Conservation (phyloP, 768 basidiomycete genomes). For the Phlegmacium glaucopus region DNA sequence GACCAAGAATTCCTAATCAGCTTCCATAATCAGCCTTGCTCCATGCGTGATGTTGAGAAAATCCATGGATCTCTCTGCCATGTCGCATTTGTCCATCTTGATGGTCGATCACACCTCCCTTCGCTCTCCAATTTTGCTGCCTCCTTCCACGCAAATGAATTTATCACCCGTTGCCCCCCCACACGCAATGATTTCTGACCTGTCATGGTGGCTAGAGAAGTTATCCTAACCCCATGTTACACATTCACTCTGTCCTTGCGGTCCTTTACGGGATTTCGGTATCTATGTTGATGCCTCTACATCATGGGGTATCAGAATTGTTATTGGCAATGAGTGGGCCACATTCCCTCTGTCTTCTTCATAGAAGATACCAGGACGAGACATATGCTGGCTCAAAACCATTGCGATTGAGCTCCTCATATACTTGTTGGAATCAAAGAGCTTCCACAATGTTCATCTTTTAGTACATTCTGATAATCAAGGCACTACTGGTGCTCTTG, state of each 20-base stretch:
- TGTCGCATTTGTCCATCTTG: slow-evolving; percentile 24
- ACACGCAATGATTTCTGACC: slow-evolving; percentile 15
- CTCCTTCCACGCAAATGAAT: slow-evolving; percentile 14
- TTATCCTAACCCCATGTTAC: slow-evolving; percentile 1
- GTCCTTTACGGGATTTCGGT: slow-evolving; percentile 12
- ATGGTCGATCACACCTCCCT: slow-evolving; percentile 17
- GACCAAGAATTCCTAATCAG: slow-evolving; percentile 11
- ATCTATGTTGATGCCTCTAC: slow-evolving; percentile 29
- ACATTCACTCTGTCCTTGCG: slow-evolving; percentile 10
- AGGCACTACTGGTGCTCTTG: slow-evolving; percentile 27
- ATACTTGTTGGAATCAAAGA: slow-evolving; percentile 11
- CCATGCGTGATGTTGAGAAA: slow-evolving; percentile 17
- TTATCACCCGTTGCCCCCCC: slow-evolving; percentile 10
- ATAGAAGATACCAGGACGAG: slow-evolving; percentile 10
- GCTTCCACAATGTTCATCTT: slow-evolving; percentile 12
- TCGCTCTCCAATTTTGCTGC: slow-evolving; percentile 22
- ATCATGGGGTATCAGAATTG: slow-evolving; percentile 21
- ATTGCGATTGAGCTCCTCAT: slow-evolving; percentile 15
- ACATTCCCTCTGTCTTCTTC: not conserved
- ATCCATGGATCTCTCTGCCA: slow-evolving; percentile 30
- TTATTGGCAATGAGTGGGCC: not conserved
- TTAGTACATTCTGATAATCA: slow-evolving; percentile 28
- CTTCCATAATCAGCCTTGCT: slow-evolving; percentile 3
- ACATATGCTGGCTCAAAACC: slow-evolving; percentile 20
- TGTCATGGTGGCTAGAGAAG: slow-evolving; percentile 26